Conservation (phyloP, 2,329 filamentous ascomycete species). For the Paraphaeosphaeria sporulosa region DNA sequence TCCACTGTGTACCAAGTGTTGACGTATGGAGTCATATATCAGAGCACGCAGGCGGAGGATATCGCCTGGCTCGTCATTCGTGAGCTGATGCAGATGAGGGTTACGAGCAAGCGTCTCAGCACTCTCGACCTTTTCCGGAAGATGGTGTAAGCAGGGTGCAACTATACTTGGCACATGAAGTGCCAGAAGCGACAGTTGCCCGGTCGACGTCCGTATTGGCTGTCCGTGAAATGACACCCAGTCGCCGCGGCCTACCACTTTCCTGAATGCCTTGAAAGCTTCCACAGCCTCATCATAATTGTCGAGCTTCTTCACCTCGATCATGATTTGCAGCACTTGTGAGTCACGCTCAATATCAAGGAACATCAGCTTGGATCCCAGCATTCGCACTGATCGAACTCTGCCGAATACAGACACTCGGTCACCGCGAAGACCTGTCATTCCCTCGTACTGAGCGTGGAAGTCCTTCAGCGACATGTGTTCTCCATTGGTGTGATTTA, state of each 20-base stretch:
- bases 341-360: constrained; percentile 80
- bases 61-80: constrained; percentile 73
- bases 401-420: constrained; percentile 61
- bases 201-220: constrained; percentile 73
- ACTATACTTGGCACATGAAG: constrained; percentile 73
- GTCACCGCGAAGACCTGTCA: constrained; percentile 35
- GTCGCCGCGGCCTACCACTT: constrained; percentile 79
- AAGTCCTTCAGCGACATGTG: constrained; percentile 39
- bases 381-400: constrained; percentile 73
- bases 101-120: constrained; percentile 76
- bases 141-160: constrained; percentile 78
- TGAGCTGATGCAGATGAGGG: constrained; percentile 86
- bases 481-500: constrained; percentile 23
- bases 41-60: constrained; percentile 76
- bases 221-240: constrained; percentile 77
- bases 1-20: constrained; percentile 72
- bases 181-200: constrained; percentile 78
- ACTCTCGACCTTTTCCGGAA: constrained; percentile 75
- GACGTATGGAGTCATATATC: constrained; percentile 76
- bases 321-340: constrained; percentile 76
- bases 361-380: constrained; percentile 83
- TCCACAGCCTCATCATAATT: constrained; percentile 47
- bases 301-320: constrained; percentile 67
- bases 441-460: constrained; percentile 36
- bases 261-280: constrained; percentile 67